phyloP scores from a whole-genome alignment of 2,329 filamentous ascomycete species.

The Emergomyces pasteurianus region DNA sequence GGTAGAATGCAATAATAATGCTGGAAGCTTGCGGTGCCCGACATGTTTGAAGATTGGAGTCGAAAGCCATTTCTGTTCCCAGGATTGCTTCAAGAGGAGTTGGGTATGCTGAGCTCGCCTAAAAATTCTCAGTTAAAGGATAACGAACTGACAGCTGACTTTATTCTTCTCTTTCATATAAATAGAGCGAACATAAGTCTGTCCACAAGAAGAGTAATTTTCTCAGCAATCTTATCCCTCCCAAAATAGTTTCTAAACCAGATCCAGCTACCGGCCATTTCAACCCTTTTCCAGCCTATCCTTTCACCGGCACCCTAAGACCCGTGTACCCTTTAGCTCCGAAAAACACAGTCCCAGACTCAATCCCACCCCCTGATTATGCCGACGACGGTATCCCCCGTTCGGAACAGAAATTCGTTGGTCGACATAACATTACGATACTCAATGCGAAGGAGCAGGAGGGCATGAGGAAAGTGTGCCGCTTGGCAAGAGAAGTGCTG shows the following conservation, averaged over 20 bases:
- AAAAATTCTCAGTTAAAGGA: too few relatives aligned
- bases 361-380: conserved; percentile 79
- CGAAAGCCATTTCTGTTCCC: conserved; percentile 92
- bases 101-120: conserved; percentile 58
- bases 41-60: conserved; percentile 85
- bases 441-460: conserved; percentile 70
- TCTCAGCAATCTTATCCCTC: conserved; percentile 61
- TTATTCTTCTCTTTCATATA: neutral
- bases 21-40: conserved; percentile 78
- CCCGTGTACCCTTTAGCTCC: conserved; percentile 78
- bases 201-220: conserved; percentile 70
- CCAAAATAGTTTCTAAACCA: conserved; percentile 79
- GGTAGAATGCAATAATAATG: conserved; percentile 74
- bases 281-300: conserved; percentile 85
- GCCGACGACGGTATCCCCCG: conserved; percentile 66
- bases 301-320: conserved; percentile 67
- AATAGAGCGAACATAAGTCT: conserved; percentile 67
- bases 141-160: conserved; percentile 8
- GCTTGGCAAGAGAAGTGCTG: conserved; percentile 75
- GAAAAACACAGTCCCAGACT: conserved; percentile 60
- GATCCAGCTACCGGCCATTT: conserved; percentile 79
- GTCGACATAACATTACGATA: conserved; percentile 70
- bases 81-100: conserved; percentile 97
- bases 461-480: conserved; percentile 86
- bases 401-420: conserved; percentile 52